Evolutionary conservation across 345 rosid species (phyloP).

Genomic region (Brassica nigra): DNA sequence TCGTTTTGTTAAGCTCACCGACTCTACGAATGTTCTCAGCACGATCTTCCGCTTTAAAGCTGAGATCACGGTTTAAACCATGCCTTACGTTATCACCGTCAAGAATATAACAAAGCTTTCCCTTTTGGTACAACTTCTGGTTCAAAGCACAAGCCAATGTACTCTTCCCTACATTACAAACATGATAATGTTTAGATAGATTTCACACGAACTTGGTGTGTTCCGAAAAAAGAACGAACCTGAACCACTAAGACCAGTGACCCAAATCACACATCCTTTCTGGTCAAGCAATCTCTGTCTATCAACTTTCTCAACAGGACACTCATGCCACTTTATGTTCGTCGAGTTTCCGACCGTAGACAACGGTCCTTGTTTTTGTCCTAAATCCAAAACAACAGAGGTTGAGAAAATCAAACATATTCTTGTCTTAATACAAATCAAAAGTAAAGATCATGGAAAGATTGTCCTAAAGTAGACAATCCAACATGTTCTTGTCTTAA

Average conservation of each 20-base stretch:
- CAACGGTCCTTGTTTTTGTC: constrained; percentile 52
- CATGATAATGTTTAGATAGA: background rate
- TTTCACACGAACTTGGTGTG: constrained; percentile 31
- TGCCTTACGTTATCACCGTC: constrained; percentile 85
- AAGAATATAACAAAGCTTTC: constrained; percentile 71
- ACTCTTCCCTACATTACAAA: constrained; percentile 61
- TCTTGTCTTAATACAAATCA: no score
- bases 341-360: constrained; percentile 58
- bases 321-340: constrained; percentile 73
- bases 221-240: constrained; percentile 57
- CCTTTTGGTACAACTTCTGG: constrained; percentile 53
- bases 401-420: no score
- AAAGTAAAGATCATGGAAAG: no score
- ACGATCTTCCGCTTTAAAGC: constrained; percentile 75
- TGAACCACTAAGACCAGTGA: constrained; percentile 88
- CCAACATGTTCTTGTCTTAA: no score
- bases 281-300: constrained; percentile 72
- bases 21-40: constrained; percentile 68
- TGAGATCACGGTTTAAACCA: constrained; percentile 73
- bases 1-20: no score
- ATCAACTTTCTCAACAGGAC: constrained; percentile 64
- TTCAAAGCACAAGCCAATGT: constrained; percentile 78
- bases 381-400: constrained; percentile 30
- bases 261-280: constrained; percentile 85
- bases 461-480: no score